phyloP scores from a whole-genome alignment of 106 monocot genomes.

The Phalaenopsis equestris region DNA sequence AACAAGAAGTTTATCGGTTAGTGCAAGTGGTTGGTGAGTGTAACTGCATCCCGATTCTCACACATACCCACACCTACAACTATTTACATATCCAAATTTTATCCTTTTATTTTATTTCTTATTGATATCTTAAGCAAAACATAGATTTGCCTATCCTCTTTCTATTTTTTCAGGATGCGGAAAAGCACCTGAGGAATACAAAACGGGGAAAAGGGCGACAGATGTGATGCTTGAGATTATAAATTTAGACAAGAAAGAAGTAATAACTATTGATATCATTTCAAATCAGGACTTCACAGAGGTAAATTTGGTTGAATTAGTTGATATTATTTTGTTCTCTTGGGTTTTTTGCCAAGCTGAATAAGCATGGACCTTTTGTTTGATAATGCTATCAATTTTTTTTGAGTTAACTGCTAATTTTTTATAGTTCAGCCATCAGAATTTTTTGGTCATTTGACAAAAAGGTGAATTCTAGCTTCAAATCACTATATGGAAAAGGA shows the following conservation, averaged over 20 bases:
- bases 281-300: conserved; percentile 98
- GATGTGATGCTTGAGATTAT: conserved; percentile 82
- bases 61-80: neutral
- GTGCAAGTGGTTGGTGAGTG: conserved; percentile 80
- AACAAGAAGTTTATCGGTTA: conserved; percentile 81
- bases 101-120: neutral
- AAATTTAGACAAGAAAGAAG: conserved; percentile 84
- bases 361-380: neutral
- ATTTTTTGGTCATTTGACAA: neutral
- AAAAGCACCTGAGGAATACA: conserved; percentile 59
- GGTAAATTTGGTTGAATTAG: conserved; percentile 27
- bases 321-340: neutral
- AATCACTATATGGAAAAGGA: neutral
- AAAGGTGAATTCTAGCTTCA: neutral
- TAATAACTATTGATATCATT: conserved; percentile 77
- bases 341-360: neutral
- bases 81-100: neutral
- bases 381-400: neutral
- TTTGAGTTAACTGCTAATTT: neutral
- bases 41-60: neutral
- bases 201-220: conserved; percentile 70
- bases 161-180: conserved; percentile 46
- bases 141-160: neutral
- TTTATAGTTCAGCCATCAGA: neutral
- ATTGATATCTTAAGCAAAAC: neutral